Percentiles rank a stretch among this genome's conserved stretches.
phyloP scores from a whole-genome alignment of 78 protist genomes.

The Protostelium mycophagum region DNA sequence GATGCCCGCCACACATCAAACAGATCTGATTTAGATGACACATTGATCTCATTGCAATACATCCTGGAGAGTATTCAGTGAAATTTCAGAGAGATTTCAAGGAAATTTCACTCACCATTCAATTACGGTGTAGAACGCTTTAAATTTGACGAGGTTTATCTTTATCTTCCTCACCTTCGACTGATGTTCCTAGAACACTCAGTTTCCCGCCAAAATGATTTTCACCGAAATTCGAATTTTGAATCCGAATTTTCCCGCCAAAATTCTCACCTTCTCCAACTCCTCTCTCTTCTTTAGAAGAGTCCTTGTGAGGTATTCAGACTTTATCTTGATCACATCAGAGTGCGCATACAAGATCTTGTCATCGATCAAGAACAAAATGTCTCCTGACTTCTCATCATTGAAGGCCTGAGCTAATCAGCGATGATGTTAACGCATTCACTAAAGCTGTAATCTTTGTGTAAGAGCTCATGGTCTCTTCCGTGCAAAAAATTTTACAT shows the following conservation, averaged over 20 bases:
- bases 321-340: background rate
- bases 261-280: background rate
- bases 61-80: background rate
- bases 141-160: background rate
- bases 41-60: background rate
- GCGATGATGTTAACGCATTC: too few relatives aligned
- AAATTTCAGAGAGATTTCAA: background rate
- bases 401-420: too few relatives aligned
- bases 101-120: background rate
- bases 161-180: background rate
- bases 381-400: background rate
- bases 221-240: too few relatives aligned
- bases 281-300: background rate
- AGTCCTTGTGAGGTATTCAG: background rate
- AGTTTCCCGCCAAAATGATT: background rate
- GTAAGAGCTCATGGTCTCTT: too few relatives aligned
- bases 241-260: too few relatives aligned
- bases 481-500: too few relatives aligned
- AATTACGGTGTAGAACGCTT: background rate
- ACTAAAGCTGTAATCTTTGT: too few relatives aligned
- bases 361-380: background rate
- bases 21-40: background rate
- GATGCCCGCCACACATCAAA: background rate
- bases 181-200: background rate
- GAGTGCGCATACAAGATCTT: background rate